A percentile compares a stretch with the other conserved stretches of the same genome.
phyloP scores from a whole-genome alignment of 148 eudicot genomes.

The Diospyros lotus region DNA sequence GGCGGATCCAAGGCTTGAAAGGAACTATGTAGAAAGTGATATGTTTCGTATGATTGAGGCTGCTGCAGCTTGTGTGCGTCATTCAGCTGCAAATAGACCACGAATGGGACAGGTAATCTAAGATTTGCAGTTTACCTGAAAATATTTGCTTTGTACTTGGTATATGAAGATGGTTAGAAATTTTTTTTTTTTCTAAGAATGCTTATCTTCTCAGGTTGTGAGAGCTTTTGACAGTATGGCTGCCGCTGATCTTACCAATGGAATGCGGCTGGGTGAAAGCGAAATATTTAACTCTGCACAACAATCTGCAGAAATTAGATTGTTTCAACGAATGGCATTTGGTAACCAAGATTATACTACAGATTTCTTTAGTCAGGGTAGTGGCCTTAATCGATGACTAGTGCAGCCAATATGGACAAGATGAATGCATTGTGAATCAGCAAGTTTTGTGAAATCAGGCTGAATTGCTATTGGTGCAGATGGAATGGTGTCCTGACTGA shows the following conservation, averaged over 20 bases:
- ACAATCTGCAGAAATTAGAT: conserved; percentile 70
- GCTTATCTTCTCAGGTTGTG: conserved; percentile 23
- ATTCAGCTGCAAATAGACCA: conserved; percentile 73
- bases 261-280: conserved; percentile 86
- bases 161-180: neutral
- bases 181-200: neutral
- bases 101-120: conserved; percentile 80
- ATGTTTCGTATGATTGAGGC: conserved; percentile 69
- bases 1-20: conserved; percentile 72
- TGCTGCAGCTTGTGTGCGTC: conserved; percentile 92
- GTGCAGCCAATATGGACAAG: neutral
- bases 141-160: neutral
- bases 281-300: conserved; percentile 46
- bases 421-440: neutral
- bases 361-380: conserved; percentile 43
- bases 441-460: conserved; percentile 2
- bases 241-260: conserved; percentile 64
- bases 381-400: conserved; percentile 17
- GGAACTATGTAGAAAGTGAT: conserved; percentile 48
- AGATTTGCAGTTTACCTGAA: neutral
- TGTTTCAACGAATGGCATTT: conserved; percentile 73
- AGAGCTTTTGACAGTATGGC: conserved; percentile 61
- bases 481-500: conserved; percentile 1
- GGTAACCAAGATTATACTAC: conserved; percentile 55
- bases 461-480: conserved; percentile 8